Percentiles rank a stretch among this genome's conserved stretches.
Conservation (phyloP, 2,329 filamentous ascomycete genomes). For the Ceratocystis papillata region DNA sequence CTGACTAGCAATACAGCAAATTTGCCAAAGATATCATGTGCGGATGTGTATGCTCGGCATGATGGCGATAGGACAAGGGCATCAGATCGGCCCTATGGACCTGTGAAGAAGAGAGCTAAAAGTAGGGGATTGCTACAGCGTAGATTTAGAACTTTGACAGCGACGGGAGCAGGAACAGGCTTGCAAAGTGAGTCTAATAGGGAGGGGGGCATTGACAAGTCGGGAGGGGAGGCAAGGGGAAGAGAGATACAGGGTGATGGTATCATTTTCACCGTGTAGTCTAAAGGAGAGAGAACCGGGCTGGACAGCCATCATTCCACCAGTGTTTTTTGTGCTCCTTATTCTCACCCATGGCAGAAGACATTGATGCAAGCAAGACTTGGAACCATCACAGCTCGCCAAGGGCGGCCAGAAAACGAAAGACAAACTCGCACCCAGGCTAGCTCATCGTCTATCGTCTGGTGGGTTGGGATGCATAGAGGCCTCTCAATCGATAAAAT, state of each 20-base stretch:
- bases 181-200: neutral
- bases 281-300: neutral
- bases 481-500: neutral
- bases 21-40: neutral
- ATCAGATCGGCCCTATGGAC: conserved; percentile 27
- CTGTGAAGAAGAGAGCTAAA: conserved; percentile 22
- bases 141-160: neutral
- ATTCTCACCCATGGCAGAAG: too few species aligned
- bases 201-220: neutral
- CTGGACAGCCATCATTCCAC: too few species aligned
- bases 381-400: too few species aligned
- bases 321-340: neutral
- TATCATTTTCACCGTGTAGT: neutral
- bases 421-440: neutral
- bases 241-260: neutral
- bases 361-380: too few species aligned
- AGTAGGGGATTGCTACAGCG: neutral
- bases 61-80: neutral
- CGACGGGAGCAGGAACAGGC: conserved; percentile 1
- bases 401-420: neutral
- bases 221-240: neutral
- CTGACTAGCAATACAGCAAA: neutral
- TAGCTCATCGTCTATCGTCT: neutral
- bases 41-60: neutral
- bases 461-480: too few species aligned